Evolutionary conservation across 2,329 filamentous ascomycete genomes (phyloP).

Genomic region (Arthrobotrys sinensis): DNA sequence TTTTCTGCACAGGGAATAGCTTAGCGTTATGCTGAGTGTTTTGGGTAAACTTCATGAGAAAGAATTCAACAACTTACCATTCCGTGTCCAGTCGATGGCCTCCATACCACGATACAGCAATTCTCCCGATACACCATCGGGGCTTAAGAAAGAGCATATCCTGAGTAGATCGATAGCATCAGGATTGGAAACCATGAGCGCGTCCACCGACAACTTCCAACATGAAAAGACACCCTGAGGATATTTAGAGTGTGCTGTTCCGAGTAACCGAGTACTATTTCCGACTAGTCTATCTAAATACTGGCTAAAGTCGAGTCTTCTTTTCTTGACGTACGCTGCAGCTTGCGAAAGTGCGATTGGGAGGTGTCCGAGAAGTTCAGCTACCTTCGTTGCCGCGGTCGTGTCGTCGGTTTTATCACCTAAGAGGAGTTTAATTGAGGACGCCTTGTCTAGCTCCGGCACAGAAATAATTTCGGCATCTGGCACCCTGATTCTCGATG

Average conservation of each 20-base stretch:
- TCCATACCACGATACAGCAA: constrained; percentile 14
- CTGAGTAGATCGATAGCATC: constrained; percentile 23
- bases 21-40: too few species aligned
- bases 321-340: constrained; percentile 37
- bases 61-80: too few species aligned
- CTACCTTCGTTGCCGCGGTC: constrained; percentile 34
- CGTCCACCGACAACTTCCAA: constrained; percentile 36
- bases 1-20: constrained; percentile 22
- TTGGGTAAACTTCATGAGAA: too few species aligned
- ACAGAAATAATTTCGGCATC: constrained; percentile 24
- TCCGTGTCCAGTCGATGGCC: constrained; percentile 18
- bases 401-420: not conserved
- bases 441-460: constrained; percentile 33
- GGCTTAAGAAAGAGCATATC: constrained; percentile 46
- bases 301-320: not conserved
- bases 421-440: not conserved
- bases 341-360: constrained; percentile 60
- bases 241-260: not conserved
- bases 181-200: constrained; percentile 10
- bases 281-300: constrained; percentile 18
- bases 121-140: constrained; percentile 33
- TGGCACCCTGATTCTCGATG: constrained; percentile 34
- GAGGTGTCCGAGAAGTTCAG: constrained; percentile 45
- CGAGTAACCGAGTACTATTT: not conserved
- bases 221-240: constrained; percentile 29